phyloP scores from a whole-genome alignment of 2,329 filamentous ascomycete genomes.

The Elsinoe perseae region DNA sequence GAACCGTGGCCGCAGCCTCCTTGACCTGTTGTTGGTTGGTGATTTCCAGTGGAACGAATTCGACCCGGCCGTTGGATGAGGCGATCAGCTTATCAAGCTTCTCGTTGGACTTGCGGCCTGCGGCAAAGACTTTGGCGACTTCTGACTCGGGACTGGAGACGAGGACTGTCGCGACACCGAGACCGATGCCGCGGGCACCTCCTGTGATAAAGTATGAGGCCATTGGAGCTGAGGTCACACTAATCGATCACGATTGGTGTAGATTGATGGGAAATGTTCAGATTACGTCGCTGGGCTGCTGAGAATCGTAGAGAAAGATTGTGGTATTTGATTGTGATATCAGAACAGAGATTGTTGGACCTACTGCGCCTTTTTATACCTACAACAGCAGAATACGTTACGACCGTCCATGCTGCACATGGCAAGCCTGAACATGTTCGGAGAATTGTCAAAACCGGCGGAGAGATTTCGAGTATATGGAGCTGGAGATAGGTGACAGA shows the following conservation, averaged over 20 bases:
- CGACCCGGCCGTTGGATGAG: constrained; percentile 31
- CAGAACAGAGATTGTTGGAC: not conserved
- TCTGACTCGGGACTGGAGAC: constrained; percentile 26
- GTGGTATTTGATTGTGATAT: not conserved
- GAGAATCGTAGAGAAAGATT: not conserved
- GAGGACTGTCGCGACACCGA: constrained; percentile 31
- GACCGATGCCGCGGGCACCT: constrained; percentile 31
- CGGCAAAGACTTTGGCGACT: constrained; percentile 33
- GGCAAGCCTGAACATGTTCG: not conserved
- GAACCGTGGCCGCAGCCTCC: constrained; percentile 30
- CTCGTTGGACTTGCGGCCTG: constrained; percentile 33
- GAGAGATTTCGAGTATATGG: not conserved
- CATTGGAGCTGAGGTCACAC: constrained; percentile 21
- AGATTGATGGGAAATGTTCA: not conserved
- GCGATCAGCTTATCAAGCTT: constrained; percentile 32
- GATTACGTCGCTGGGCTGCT: not conserved
- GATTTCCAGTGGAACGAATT: constrained; percentile 34
- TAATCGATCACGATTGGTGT: not conserved
- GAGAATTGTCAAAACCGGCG: not conserved
- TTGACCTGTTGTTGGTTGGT: constrained; percentile 31
- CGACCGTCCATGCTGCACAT: not conserved
- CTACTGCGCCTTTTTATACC: not conserved
- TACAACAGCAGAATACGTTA: not conserved
- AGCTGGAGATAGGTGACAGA: not conserved
- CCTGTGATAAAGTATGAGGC: constrained; percentile 32